These are phyloP conservation scores for Ramularia collo-cygni DNA, from an alignment of 2,329 filamentous ascomycete species.

Conservation along the genomic window DNA sequence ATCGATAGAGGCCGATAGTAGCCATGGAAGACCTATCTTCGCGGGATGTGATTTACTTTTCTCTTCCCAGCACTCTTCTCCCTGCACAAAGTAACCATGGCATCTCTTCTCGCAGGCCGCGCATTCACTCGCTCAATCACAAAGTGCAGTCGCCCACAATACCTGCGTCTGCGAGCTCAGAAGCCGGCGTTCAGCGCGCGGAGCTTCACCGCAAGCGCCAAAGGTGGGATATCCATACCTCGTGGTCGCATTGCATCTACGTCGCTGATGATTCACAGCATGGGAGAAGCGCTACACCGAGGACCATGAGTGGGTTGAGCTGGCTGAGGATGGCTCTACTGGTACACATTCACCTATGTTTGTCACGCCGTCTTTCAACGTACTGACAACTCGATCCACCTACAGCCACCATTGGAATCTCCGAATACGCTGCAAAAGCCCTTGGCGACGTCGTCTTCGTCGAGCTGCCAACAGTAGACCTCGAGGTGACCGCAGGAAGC, in stretches of 20 bases:
- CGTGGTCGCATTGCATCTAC: not conserved
- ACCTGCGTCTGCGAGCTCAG: slow-evolving; percentile 20
- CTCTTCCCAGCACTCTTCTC: too few relatives aligned
- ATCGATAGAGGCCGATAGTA: too few relatives aligned
- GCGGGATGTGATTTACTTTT: too few relatives aligned
- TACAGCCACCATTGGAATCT: slow-evolving; percentile 69
- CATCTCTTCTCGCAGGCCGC: slow-evolving; percentile 14
- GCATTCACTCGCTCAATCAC: slow-evolving; percentile 19
- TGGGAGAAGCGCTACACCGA: slow-evolving; percentile 81
- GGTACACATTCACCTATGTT: slow-evolving; percentile 42
- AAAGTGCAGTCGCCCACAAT: slow-evolving; percentile 25
- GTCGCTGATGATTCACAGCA: slow-evolving; percentile 35
- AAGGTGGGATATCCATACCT: slow-evolving; percentile 16
- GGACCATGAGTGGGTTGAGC: slow-evolving; percentile 97
- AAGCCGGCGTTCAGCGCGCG: slow-evolving; percentile 13
- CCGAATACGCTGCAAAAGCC: slow-evolving; percentile 80
- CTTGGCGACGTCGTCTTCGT: slow-evolving; percentile 97
- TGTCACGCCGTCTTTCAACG: slow-evolving; percentile 2
- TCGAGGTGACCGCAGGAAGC: slow-evolving; percentile 68
- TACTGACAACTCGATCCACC: slow-evolving; percentile 6
- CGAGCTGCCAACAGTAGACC: slow-evolving; percentile 71
- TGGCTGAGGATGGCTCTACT: slow-evolving; percentile 72
- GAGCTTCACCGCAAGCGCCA: slow-evolving; percentile 24
- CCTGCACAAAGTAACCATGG: slow-evolving; percentile 8
- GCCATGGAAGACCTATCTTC: too few relatives aligned